phyloP scores from a whole-genome alignment of 805 yeast genomes.

The Candida nonsorbophila region DNA sequence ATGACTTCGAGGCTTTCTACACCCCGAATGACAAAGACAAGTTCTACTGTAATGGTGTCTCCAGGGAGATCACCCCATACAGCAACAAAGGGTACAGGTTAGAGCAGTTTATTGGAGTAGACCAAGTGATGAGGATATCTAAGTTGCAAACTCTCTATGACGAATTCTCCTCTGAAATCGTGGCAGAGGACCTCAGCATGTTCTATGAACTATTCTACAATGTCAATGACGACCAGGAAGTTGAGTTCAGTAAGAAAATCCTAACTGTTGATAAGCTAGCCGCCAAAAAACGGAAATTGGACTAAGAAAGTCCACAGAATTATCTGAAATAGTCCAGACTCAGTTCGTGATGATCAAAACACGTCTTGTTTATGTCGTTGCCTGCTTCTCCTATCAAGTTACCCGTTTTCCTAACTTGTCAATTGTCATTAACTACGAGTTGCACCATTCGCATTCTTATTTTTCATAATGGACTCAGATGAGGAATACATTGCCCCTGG shows the following conservation, averaged over 20 bases:
- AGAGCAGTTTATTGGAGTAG: conserved; percentile 8
- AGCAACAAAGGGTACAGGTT: conserved; percentile 16
- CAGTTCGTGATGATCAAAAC: not conserved
- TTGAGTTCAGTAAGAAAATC: conserved; percentile 16
- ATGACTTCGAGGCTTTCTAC: conserved; percentile 47
- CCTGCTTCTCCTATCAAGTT: too few relatives aligned
- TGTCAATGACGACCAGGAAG: conserved; percentile 15
- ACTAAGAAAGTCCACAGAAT: not conserved
- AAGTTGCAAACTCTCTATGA: conserved; percentile 3
- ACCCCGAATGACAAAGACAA: conserved; percentile 23
- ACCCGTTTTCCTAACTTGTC: too few relatives aligned
- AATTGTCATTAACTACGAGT: too few relatives aligned
- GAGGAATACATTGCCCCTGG: conserved; percentile 27
- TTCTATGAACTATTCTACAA: conserved; percentile 22
- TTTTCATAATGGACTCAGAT: conserved; percentile 20
- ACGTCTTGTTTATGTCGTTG: not conserved
- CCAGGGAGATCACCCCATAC: conserved; percentile 22
- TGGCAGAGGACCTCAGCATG: conserved; percentile 14
- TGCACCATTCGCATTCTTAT: too few relatives aligned
- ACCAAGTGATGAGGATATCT: conserved; percentile 10
- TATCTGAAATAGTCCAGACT: not conserved
- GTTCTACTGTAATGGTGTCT: conserved; percentile 1
- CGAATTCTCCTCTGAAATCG: conserved; percentile 7
- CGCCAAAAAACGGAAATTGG: conserved; percentile 1
- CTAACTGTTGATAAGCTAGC: conserved; percentile 5